Evolutionary conservation across 306 rosid genomes (phyloP).

Genomic region (Medicago lupulina): DNA sequence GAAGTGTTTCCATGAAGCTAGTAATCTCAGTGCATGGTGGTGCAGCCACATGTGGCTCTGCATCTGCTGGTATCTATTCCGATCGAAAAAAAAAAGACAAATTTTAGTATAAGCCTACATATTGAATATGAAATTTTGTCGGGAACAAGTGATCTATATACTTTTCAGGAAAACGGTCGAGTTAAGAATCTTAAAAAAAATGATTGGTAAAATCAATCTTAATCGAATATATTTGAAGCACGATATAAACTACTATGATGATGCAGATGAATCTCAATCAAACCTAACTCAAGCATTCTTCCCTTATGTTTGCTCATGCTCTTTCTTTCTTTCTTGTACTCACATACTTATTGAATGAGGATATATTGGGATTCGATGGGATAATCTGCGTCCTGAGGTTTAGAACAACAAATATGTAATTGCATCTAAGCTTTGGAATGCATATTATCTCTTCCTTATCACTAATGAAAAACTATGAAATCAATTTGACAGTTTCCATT

Average conservation of each 20-base stretch:
- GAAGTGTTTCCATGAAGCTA: neutral
- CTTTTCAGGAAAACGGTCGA: neutral
- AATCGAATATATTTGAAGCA: neutral
- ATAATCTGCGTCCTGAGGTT: conserved; percentile 48
- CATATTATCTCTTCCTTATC: neutral
- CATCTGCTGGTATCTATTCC: neutral
- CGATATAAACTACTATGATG: neutral
- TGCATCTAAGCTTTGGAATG: neutral
- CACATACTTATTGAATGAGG: too few relatives aligned
- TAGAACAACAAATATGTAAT: conserved; percentile 40
- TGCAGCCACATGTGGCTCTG: neutral
- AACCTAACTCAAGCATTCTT: conserved; percentile 33
- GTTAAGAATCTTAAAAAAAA: neutral
- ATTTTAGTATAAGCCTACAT: neutral
- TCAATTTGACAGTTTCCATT: neutral
- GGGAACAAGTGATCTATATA: neutral
- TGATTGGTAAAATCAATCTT: neutral
- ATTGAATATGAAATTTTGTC: neutral
- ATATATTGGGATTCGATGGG: neutral
- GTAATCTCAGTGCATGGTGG: too few relatives aligned
- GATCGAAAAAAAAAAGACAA: neutral
- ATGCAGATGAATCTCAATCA: neutral
- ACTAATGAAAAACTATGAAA: neutral
- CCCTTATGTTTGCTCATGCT: conserved; percentile 5
- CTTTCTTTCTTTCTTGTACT: neutral